Conservation (phyloP, 805 yeast species). For the Saccharomycopsis sp. region DNA sequence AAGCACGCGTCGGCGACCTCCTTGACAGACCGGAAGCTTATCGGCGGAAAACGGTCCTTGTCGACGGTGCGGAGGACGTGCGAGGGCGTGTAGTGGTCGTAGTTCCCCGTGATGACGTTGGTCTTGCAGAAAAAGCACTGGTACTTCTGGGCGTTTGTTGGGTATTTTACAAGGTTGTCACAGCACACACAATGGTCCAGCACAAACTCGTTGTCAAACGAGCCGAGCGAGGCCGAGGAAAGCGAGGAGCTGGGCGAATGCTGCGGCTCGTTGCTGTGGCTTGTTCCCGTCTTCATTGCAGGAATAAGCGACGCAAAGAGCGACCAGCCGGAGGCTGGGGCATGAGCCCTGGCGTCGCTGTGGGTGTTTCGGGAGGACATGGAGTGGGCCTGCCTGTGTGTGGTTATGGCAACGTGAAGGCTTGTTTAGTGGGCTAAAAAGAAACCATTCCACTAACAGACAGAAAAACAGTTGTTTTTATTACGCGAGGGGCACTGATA, state of each 20-base stretch:
- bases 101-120: slow-evolving; percentile 24
- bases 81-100: slow-evolving; percentile 12
- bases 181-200: slow-evolving; percentile 39
- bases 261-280: not conserved
- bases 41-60: slow-evolving; percentile 15
- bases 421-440: too few relatives aligned
- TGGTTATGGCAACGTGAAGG: not conserved
- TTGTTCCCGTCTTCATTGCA: not conserved
- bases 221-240: slow-evolving; percentile 13
- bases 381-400: too few relatives aligned
- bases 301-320: not conserved
- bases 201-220: slow-evolving; percentile 10
- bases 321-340: not conserved
- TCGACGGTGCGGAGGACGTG: slow-evolving; percentile 16
- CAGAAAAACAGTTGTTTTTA: too few relatives aligned
- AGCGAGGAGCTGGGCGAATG: slow-evolving; percentile 16
- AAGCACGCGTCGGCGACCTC: slow-evolving; percentile 33
- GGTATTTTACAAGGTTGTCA: slow-evolving; percentile 37
- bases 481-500: too few relatives aligned
- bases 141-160: slow-evolving; percentile 33
- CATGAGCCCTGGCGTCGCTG: not conserved
- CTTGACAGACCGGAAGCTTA: slow-evolving; percentile 31
- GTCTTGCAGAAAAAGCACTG: slow-evolving; percentile 52
- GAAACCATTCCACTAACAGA: too few relatives aligned
- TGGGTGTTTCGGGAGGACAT: not conserved